Conservation (phyloP, 805 yeast genomes). For the Metschnikowia peoriensis region DNA sequence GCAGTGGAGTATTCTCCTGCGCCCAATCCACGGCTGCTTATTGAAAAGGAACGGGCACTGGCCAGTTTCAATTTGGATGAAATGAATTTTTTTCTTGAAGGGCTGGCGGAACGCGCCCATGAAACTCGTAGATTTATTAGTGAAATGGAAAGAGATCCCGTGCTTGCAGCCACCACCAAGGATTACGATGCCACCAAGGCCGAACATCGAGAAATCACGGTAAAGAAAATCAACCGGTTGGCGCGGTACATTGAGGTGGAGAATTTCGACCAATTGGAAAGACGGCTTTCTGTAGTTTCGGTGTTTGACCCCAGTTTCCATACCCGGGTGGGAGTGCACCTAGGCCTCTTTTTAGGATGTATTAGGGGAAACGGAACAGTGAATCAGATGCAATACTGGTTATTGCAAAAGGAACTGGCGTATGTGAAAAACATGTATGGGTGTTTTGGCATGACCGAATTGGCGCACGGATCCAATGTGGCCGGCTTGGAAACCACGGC, state of each 20-base stretch:
- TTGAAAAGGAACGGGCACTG: slow-evolving; percentile 45
- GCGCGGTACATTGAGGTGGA: slow-evolving; percentile 58
- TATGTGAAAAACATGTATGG: slow-evolving; percentile 58
- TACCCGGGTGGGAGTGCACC: slow-evolving; percentile 84
- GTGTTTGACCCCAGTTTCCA: slow-evolving; percentile 75
- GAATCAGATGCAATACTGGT: slow-evolving; percentile 83
- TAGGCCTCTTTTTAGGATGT: slow-evolving; percentile 80
- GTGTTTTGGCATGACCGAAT: slow-evolving; percentile 65
- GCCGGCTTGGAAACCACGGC: slow-evolving; percentile 95
- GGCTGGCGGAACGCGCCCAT: slow-evolving; percentile 41
- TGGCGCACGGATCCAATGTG: slow-evolving; percentile 74
- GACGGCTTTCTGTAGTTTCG: slow-evolving; percentile 57
- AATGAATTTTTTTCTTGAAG: slow-evolving; percentile 58
- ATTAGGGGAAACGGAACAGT: slow-evolving; percentile 85
- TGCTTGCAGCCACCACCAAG: slow-evolving; percentile 50
- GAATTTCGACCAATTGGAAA: slow-evolving; percentile 47
- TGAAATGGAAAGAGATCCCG: slow-evolving; percentile 67
- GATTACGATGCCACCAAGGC: slow-evolving; percentile 58
- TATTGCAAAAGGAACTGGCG: slow-evolving; percentile 62
- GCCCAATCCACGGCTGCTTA: slow-evolving; percentile 36
- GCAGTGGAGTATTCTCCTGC: slow-evolving; percentile 13
- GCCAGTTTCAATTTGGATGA: slow-evolving; percentile 34
- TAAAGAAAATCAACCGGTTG: slow-evolving; percentile 58
- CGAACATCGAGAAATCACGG: slow-evolving; percentile 60
- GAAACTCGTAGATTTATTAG: slow-evolving; percentile 50